These are phyloP conservation scores for Helotiales sp. DNA, from an alignment of 2,329 filamentous ascomycete genomes.

Conservation along the genomic window DNA sequence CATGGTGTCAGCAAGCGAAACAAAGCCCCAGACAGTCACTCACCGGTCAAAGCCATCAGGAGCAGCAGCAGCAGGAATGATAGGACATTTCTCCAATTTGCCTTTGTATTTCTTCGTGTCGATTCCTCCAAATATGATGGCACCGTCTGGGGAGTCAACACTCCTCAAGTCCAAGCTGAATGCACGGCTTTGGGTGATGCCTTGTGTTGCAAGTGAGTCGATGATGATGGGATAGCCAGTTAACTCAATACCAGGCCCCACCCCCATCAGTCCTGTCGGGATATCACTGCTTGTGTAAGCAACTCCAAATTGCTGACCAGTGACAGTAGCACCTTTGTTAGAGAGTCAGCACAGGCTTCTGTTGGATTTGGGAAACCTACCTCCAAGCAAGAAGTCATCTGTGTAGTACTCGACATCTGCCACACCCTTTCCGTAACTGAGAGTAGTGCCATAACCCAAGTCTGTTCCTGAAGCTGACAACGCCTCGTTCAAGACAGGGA, in stretches of 20 bases:
- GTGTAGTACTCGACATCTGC: slow-evolving; percentile 5
- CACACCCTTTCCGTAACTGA: slow-evolving; percentile 11
- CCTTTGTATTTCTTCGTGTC: slow-evolving; percentile 17
- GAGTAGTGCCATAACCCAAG: not conserved
- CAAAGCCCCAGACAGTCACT: no score
- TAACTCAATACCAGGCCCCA: slow-evolving; percentile 15
- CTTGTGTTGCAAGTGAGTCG: slow-evolving; percentile 10
- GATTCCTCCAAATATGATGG: slow-evolving; percentile 20
- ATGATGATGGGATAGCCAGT: slow-evolving; percentile 15
- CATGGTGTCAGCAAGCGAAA: not conserved
- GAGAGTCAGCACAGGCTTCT: not conserved
- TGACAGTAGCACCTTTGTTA: slow-evolving; percentile 9
- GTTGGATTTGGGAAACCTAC: not conserved
- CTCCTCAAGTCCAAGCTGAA: slow-evolving; percentile 17
- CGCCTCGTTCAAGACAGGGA: slow-evolving; percentile 5
- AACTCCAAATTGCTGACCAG: slow-evolving; percentile 13
- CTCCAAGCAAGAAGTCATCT: slow-evolving; percentile 9
- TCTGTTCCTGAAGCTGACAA: slow-evolving; percentile 7
- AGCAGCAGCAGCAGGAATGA: slow-evolving; percentile 16
- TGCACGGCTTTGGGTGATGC: slow-evolving; percentile 14
- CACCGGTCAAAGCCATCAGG: slow-evolving; percentile 14
- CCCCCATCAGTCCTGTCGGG: slow-evolving; percentile 16
- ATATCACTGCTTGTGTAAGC: slow-evolving; percentile 5
- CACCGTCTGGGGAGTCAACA: slow-evolving; percentile 7
- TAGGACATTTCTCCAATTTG: slow-evolving; percentile 15